These are phyloP conservation scores for Phaeotremella skinneri DNA, from an alignment of 768 basidiomycete genomes.

Conservation along the genomic window DNA sequence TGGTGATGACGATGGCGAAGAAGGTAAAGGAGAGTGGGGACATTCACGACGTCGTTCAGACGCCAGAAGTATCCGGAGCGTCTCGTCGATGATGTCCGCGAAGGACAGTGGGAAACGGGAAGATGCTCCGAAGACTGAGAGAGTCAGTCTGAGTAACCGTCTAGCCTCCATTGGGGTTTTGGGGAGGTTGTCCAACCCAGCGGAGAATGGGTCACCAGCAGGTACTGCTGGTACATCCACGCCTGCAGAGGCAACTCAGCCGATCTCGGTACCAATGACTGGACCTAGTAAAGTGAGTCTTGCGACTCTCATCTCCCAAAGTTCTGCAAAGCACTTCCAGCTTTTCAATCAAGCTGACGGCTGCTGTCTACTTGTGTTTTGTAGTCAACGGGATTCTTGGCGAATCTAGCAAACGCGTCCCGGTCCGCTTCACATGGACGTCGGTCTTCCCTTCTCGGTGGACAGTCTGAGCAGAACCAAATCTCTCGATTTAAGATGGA, in stretches of 20 bases:
- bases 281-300: conserved; percentile 24
- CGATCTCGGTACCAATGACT: conserved; percentile 57
- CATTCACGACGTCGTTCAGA: conserved; percentile 4
- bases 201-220: conserved; percentile 51
- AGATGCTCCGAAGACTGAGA: conserved; percentile 40
- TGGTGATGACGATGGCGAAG: conserved; percentile 35
- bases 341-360: background rate
- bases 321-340: background rate
- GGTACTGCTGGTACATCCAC: conserved; percentile 30
- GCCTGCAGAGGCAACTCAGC: conserved; percentile 59
- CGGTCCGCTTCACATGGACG: conserved; percentile 27
- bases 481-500: background rate
- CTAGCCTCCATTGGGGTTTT: conserved; percentile 67
- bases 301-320: no score
- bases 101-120: conserved; percentile 33
- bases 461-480: conserved; percentile 3
- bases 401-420: conserved; percentile 16
- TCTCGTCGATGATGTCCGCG: conserved; percentile 28
- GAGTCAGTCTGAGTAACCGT: conserved; percentile 77
- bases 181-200: conserved; percentile 23
- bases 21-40: conserved; percentile 3
- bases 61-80: conserved; percentile 22
- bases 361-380: conserved; percentile 1
- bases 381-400: conserved; percentile 25
- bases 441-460: conserved; percentile 10